phyloP scores from a whole-genome alignment of 2,329 filamentous ascomycete species.

The Zasmidium cellare region DNA sequence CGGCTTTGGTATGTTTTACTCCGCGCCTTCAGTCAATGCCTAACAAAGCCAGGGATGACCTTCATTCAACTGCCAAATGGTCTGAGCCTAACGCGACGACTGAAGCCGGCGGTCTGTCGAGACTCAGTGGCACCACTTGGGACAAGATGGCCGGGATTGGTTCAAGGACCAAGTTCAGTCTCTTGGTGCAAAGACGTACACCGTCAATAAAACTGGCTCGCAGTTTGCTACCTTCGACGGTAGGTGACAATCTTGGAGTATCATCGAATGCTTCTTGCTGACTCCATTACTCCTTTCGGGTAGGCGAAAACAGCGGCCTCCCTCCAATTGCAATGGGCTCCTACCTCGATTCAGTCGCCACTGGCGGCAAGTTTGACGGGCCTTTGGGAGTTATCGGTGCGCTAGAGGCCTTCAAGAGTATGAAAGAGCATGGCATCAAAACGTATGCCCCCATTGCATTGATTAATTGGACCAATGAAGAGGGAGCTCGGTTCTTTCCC shows the following conservation, averaged over 20 bases:
- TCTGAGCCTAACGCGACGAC: constrained; percentile 15
- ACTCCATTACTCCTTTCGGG: no score
- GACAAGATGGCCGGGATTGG: constrained; percentile 30
- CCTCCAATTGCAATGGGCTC: constrained; percentile 30
- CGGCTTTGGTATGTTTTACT: constrained; percentile 7
- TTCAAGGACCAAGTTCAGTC: constrained; percentile 24
- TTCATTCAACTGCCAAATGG: constrained; percentile 19
- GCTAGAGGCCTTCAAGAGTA: constrained; percentile 16
- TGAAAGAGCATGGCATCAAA: constrained; percentile 35
- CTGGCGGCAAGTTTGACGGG: constrained; percentile 23
- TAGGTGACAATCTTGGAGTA: neutral
- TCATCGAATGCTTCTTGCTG: no score
- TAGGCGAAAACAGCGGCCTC: constrained; percentile 16
- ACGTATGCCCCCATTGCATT: constrained; percentile 24
- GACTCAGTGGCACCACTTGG: constrained; percentile 15
- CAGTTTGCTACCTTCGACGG: constrained; percentile 27
- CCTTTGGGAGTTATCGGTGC: constrained; percentile 19
- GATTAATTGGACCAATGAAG: constrained; percentile 33
- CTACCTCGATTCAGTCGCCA: constrained; percentile 19
- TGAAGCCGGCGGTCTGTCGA: constrained; percentile 14
- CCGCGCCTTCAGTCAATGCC: neutral
- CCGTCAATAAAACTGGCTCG: constrained; percentile 27
- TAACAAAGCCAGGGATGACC: constrained; percentile 4
- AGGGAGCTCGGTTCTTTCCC: constrained; percentile 24
- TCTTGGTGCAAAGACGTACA: constrained; percentile 24